Evolutionary conservation across 805 yeast species (phyloP), one percentile per base, ranked within the genome.

Genomic region (Ogataea neopini): DNA sequence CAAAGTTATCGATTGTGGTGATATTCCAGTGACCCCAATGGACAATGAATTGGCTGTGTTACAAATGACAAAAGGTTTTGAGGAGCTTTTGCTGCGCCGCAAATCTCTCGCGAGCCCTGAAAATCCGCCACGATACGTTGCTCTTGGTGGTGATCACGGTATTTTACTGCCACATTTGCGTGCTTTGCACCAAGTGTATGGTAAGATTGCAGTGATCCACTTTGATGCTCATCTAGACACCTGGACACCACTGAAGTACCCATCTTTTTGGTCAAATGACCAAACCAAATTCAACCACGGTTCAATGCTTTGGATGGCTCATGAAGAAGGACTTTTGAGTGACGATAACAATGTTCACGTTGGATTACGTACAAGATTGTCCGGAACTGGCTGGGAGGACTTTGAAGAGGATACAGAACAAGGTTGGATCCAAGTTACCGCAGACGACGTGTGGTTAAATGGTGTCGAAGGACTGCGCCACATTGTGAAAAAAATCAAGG

Each of bases 201-300:
- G 92, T 1, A 80, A 80, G 15, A 66, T 88, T 42, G 80, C 88
- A 18, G 81, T 88, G 30, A 78, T 88, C 47, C 96, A 88, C 66
- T 86, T 88, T 56, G 96, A 88, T 61, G 92, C 94, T 11, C 95
- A 87, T 67, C 73, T 87, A 54, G 95, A 88, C 63, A 87, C 95
- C 4, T 78, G 90, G 92, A 63, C 81, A 52, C 94, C 95, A 9
- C 73, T 77, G 50, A 76, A 81, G 62, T 86, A 86, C 60, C 86
- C 88, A 9, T 57, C 65, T 9, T 63, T 54, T 43, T 64, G 68
- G 68, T 53, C 58, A 3, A 58, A 61, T 36, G 58, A 56, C 15
- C 68, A 64, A 56, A 70, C 77, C 35, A 80, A 82, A 42, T 76
- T 84, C 64, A 88, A 86, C 35, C 96, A 88, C 60, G 96, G 96